Percentiles rank a stretch among this genome's conserved stretches.
Conservation (phyloP, 176 grass and related monocot genomes). For the Tillandsia leiboldiana region DNA sequence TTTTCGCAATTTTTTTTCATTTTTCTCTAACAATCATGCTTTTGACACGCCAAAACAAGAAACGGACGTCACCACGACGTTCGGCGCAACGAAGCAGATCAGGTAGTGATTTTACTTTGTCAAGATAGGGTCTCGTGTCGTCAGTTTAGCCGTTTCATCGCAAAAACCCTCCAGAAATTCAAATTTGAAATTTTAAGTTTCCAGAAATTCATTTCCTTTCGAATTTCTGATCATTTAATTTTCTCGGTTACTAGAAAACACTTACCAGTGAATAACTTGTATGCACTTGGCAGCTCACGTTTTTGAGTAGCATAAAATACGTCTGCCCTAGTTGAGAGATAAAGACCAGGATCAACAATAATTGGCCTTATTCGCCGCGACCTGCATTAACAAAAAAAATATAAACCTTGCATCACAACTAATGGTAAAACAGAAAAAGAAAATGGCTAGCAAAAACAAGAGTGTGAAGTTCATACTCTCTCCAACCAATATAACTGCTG, state of each 20-base stretch:
- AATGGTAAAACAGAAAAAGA: constrained; percentile 9
- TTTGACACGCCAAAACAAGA: too few species aligned
- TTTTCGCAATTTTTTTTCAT: too few species aligned
- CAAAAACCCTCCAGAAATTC: too few species aligned
- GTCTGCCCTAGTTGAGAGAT: constrained; percentile 75
- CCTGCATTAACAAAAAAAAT: constrained; percentile 32
- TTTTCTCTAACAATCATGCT: too few species aligned
- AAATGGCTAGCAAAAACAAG: constrained; percentile 2
- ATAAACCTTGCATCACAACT: constrained; percentile 15
- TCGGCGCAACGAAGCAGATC: too few species aligned
- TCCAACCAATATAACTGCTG: constrained; percentile 84
- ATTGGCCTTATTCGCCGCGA: constrained; percentile 68
- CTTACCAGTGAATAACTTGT: constrained; percentile 76
- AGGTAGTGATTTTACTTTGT: too few species aligned
- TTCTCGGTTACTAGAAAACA: background rate
- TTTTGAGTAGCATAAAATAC: constrained; percentile 92
- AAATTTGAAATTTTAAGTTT: too few species aligned
- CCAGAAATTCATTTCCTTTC: too few species aligned
- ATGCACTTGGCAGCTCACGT: constrained; percentile 63
- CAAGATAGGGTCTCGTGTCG: too few species aligned
- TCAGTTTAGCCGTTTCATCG: too few species aligned
- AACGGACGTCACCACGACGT: too few species aligned
- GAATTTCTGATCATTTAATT: too few species aligned
- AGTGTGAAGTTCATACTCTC: constrained; percentile 57
- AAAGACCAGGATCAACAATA: constrained; percentile 82